Evolutionary conservation across 2,329 filamentous ascomycete species (phyloP).

Genomic region (Nemania abortiva): DNA sequence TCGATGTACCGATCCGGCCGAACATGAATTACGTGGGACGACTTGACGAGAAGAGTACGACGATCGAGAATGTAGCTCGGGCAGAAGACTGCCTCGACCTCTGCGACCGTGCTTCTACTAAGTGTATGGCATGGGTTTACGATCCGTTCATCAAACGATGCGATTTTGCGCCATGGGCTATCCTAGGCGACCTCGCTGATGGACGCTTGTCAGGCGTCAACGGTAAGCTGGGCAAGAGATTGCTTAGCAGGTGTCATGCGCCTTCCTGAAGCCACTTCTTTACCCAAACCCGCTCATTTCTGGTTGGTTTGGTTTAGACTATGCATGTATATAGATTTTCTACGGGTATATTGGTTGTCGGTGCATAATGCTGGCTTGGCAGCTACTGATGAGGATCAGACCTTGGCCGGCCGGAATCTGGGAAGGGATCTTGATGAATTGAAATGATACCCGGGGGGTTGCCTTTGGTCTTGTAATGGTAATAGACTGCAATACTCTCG

Average conservation of each 20-base stretch:
- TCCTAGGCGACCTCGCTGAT: slow-evolving; percentile 56
- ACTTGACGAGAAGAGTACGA: slow-evolving; percentile 58
- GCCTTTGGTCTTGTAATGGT: slow-evolving; percentile 47
- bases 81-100: slow-evolving; percentile 59
- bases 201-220: slow-evolving; percentile 57
- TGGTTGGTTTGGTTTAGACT: slow-evolving; percentile 26
- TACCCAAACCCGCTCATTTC: not conserved
- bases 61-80: slow-evolving; percentile 53
- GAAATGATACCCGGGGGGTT: slow-evolving; percentile 50
- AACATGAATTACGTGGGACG: slow-evolving; percentile 65
- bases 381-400: slow-evolving; percentile 20
- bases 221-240: slow-evolving; percentile 46
- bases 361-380: slow-evolving; percentile 39
- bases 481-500: slow-evolving; percentile 36
- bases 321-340: slow-evolving; percentile 31
- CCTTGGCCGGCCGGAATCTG: slow-evolving; percentile 40
- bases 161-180: slow-evolving; percentile 63
- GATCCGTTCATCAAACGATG: slow-evolving; percentile 57
- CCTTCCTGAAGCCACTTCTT: slow-evolving; percentile 27
- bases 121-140: slow-evolving; percentile 66
- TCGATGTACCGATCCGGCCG: slow-evolving; percentile 52
- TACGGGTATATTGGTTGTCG: slow-evolving; percentile 34
- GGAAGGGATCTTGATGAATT: slow-evolving; percentile 41
- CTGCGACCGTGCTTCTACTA: slow-evolving; percentile 55
- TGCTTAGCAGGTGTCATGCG: slow-evolving; percentile 46